Conservation (phyloP, 1,139 yeast genomes). For the Lodderomyces parapsilosis region DNA sequence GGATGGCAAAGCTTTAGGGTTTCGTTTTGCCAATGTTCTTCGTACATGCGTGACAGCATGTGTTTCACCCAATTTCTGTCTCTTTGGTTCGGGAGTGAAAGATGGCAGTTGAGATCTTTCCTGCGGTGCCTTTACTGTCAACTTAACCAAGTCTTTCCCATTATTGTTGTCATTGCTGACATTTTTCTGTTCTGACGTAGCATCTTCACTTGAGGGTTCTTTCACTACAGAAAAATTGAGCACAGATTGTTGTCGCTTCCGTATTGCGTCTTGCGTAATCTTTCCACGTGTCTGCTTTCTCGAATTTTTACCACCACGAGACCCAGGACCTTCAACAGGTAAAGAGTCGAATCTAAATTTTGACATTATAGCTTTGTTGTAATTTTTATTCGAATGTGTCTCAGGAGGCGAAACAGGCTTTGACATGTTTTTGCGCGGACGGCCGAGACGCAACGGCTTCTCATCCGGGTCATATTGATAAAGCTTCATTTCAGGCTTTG, state of each 20-base stretch:
- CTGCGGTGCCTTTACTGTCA: not conserved
- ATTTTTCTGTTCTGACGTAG: conserved; percentile 6
- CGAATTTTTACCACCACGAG: conserved; percentile 38
- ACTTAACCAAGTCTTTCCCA: not conserved
- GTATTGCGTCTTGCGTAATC: conserved; percentile 22
- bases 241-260: conserved; percentile 23
- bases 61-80: not conserved
- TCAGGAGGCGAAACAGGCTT: conserved; percentile 22
- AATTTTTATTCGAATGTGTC: conserved; percentile 30
- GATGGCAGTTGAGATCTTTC: not conserved
- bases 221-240: conserved; percentile 13
- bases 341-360: conserved; percentile 36
- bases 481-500: conserved; percentile 14
- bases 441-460: conserved; percentile 34
- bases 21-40: not conserved
- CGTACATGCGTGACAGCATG: not conserved
- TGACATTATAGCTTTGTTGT: conserved; percentile 32
- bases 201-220: not conserved
- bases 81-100: not conserved
- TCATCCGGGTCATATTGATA: conserved; percentile 36
- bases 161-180: not conserved
- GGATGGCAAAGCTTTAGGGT: conserved; percentile 4
- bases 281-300: conserved; percentile 28
- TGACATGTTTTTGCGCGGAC: conserved; percentile 32
- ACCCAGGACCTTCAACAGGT: conserved; percentile 46